These are phyloP conservation scores for Penicillium sp. DNA, from an alignment of 2,329 filamentous ascomycete species.

Conservation along the genomic window DNA sequence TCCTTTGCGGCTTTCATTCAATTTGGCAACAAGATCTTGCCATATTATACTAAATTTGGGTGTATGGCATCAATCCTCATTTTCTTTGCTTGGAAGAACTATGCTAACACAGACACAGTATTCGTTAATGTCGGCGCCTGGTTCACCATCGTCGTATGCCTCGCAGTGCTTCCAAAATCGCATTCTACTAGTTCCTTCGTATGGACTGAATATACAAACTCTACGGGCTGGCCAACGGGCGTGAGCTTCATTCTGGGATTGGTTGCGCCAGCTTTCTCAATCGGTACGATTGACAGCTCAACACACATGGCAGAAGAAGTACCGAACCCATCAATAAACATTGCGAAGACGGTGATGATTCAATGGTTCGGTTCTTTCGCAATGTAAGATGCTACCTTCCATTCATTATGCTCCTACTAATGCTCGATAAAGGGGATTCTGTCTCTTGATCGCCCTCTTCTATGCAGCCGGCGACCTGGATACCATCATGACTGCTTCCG, in stretches of 20 bases:
- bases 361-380: slow-evolving; percentile 8
- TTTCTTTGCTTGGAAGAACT: neutral
- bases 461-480: slow-evolving; percentile 6
- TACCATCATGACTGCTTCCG: slow-evolving; percentile 1
- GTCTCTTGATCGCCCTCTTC: slow-evolving; percentile 5
- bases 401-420: neutral
- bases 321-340: slow-evolving; percentile 8
- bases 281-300: slow-evolving; percentile 9
- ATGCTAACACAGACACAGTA: neutral
- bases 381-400: neutral
- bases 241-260: slow-evolving; percentile 6
- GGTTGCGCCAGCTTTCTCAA: slow-evolving; percentile 5
- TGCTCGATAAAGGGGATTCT: neutral
- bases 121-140: slow-evolving; percentile 7
- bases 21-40: slow-evolving; percentile 8
- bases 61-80: neutral
- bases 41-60: slow-evolving; percentile 8
- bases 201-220: slow-evolving; percentile 6
- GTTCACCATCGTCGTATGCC: slow-evolving; percentile 5
- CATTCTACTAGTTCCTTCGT: slow-evolving; percentile 7
- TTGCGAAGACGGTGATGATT: slow-evolving; percentile 5
- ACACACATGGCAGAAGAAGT: slow-evolving; percentile 10
- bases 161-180: slow-evolving; percentile 2
- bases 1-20: slow-evolving; percentile 7
- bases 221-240: slow-evolving; percentile 7